Percentiles rank a stretch among this genome's conserved stretches.
Evolutionary conservation across 768 basidiomycete genomes (phyloP).

Genomic region (Panellus pusillus): DNA sequence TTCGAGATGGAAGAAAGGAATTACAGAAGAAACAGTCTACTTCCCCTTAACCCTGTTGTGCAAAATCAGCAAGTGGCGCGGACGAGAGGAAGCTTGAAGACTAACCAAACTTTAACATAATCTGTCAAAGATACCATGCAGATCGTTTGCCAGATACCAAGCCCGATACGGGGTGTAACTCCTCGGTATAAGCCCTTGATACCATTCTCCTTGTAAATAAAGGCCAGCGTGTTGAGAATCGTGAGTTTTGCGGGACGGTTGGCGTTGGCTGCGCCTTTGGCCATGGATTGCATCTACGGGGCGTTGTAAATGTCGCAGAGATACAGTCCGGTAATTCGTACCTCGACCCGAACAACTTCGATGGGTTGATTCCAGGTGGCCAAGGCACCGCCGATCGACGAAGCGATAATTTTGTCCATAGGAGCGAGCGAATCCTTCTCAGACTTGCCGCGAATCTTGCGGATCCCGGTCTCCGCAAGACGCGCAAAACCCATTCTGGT

Average conservation of each 20-base stretch:
- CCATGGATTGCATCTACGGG: constrained; percentile 96
- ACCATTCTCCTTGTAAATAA: constrained; percentile 96
- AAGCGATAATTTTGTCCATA: constrained; percentile 85
- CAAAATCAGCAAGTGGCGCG: constrained; percentile 15
- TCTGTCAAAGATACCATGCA: constrained; percentile 99
- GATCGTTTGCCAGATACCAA: constrained; percentile 96
- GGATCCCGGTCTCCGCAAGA: constrained; percentile 80
- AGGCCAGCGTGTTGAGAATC: constrained; percentile 86
- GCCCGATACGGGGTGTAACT: constrained; percentile 93
- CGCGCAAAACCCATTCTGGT: constrained; percentile 94
- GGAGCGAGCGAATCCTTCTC: constrained; percentile 75
- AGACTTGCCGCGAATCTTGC: constrained; percentile 72
- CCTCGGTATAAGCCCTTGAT: constrained; percentile 96
- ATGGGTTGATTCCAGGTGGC: constrained; percentile 99
- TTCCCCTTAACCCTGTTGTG: constrained; percentile 52
- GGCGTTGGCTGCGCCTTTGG: constrained; percentile 67
- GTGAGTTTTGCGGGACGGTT: constrained; percentile 92
- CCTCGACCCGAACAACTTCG: constrained; percentile 96
- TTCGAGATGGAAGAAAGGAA: constrained; percentile 5
- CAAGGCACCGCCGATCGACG: constrained; percentile 88
- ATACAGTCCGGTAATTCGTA: constrained; percentile 28
- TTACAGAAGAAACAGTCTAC: constrained; percentile 24
- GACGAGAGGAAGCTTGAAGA: background rate
- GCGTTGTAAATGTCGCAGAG: constrained; percentile 7
- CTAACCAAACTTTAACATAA: constrained; percentile 86